Evolutionary conservation across 2,329 filamentous ascomycete species (phyloP), one percentile per base, ranked within the genome.

Genomic region (Neonectria sp.): DNA sequence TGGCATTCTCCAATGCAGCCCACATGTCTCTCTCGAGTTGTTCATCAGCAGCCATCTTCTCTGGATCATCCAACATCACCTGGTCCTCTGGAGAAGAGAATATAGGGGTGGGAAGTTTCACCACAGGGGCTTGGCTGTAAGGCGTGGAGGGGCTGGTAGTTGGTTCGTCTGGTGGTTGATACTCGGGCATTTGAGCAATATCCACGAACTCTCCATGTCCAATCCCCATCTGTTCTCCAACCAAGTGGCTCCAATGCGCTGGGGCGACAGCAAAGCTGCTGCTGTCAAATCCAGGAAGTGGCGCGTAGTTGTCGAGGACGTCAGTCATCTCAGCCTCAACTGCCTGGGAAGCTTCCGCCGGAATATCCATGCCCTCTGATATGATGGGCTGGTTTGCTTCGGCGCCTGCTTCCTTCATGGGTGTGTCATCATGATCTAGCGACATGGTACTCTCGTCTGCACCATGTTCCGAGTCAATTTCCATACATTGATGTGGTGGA

Each of bases 321-420:
- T 55, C 40, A 4, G 11, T 9, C 51, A 62, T 55, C 5, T 55
- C 35, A n/a, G 40, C 11, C 21, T 62, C 59, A 4, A 15, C 21
- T 11, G 15, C 17, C 13, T 31, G 25, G 25, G 27, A 2, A 17
- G 17, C 15, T 51, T 51, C 48, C 12, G 5, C 25, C 25, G 15
- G 48, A 29, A 31, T 51, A 29, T 4, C 25, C 27, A n/a, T 51
- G 6, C 15, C 15, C 15, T n/a, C 17, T 11, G 25, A 17, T 51
- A 17, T 8, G 3, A 17, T 21, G 8, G 9, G 1, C 7, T 45
- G 29, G 9, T 29, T 62, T 21, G 13, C 29, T 62, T 62, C 40
- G 24, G 7, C 15, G 7, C 25, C 11, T 13, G 29, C 17, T 2
- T 40, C 51, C 9, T 21, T n/a, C 51, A 40, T 55, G 5, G 27